Base-by-base conservation (phyloP, 2,329 filamentous ascomycete genomes). In the Penicillium sp. region DNA sequence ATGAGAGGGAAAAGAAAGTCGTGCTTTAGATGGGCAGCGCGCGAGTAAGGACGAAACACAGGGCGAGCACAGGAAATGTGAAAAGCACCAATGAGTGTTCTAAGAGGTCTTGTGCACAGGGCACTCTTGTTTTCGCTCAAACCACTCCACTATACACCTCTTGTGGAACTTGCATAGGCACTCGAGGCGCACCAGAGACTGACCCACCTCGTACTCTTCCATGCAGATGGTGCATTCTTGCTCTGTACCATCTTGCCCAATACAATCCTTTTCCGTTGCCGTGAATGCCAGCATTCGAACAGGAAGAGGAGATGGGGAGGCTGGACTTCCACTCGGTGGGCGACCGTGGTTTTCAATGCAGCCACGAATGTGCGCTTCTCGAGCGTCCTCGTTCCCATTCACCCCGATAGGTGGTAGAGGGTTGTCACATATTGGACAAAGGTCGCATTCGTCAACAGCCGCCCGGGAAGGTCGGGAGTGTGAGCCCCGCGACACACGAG, bases 81-180 rank as follows among this genome's bases (percentile, higher is more conserved):
- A 51, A 9, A 31, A 58, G 41, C 50, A 5, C 13, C 23, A 35
- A 46, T 29, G 19, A 13, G 9, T 17, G 19, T 47, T 46, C 69
- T 57, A 72, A 48, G 68, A 70, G 7, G 75, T 67, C 67, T 87
- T 85, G 75, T 89, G 86, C 61, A 87, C 86, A 2, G 87, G 87
- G 73, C 87, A 89, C 82, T 70, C 86, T 79, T 68, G 79, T 73
- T 70, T 87, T 78, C 76, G 84, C 58, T 82, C 82, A 78, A 87
- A 87, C 87, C 87, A 89, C 60, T 82, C 79, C 55, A 83, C 77
- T 60, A 89, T 88, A 70, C 87, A 89, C 52, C 74, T 74, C 73
- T 84, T 82, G 71, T 89, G 87, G 65, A 89, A 89, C 67, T 87
- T 87, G 76, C 87, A 89, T 65, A 87, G 77, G 70, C 87, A 89